Percentiles rank a stretch among this genome's conserved stretches.
Conservation (phyloP, 768 basidiomycete species). For the Crucibulum laeve region DNA sequence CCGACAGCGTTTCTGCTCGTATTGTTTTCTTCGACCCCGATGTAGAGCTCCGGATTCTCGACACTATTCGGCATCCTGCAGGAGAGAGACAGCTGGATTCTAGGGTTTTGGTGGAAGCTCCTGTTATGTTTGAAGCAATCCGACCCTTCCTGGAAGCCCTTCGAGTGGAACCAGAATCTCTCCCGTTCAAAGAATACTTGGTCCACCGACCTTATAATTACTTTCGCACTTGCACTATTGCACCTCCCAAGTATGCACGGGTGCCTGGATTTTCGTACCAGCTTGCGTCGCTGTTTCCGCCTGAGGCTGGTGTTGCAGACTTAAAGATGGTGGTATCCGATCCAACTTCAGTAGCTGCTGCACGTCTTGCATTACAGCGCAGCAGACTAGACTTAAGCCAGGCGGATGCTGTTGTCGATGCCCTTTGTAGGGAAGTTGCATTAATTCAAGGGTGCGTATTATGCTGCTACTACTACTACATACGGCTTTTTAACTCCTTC, state of each 20-base stretch:
- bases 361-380: slow-evolving; percentile 38
- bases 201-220: slow-evolving; percentile 34
- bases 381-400: slow-evolving; percentile 71
- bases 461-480: not conserved
- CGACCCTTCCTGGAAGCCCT: slow-evolving; percentile 66
- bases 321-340: slow-evolving; percentile 38
- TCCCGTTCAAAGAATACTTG: slow-evolving; percentile 57
- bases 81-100: slow-evolving; percentile 13
- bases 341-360: slow-evolving; percentile 38
- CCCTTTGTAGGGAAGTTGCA: slow-evolving; percentile 53
- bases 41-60: slow-evolving; percentile 44
- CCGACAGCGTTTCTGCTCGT: slow-evolving; percentile 35
- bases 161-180: slow-evolving; percentile 46
- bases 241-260: slow-evolving; percentile 51
- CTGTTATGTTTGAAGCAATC: slow-evolving; percentile 64
- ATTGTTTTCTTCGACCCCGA: slow-evolving; percentile 62
- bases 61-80: slow-evolving; percentile 12
- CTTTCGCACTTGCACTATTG: slow-evolving; percentile 29
- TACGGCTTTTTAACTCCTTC: slow-evolving; percentile 2
- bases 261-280: slow-evolving; percentile 54
- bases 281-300: slow-evolving; percentile 48
- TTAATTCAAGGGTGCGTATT: slow-evolving; percentile 65
- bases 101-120: slow-evolving; percentile 51
- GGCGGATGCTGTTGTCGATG: slow-evolving; percentile 61
- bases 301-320: slow-evolving; percentile 30